Conservation (phyloP, 2,329 filamentous ascomycete genomes). For the Diplodia corticola region DNA sequence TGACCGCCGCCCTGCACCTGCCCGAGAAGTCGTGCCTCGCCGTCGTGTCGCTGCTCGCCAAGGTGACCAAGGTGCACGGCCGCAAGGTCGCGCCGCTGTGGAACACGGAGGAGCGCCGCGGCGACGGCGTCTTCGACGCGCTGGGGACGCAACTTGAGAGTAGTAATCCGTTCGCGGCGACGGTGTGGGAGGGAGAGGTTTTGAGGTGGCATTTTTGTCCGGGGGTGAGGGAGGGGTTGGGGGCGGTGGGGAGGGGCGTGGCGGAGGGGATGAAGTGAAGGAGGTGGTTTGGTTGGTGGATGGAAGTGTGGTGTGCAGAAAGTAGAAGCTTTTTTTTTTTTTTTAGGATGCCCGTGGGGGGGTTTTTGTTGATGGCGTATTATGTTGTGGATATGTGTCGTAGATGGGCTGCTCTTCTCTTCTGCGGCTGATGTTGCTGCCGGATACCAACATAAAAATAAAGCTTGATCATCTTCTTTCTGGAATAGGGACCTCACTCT, state of each 20-base stretch:
- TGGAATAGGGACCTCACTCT: no score
- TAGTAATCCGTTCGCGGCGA: slow-evolving; percentile 87
- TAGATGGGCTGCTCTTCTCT: no score
- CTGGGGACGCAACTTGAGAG: slow-evolving; percentile 66
- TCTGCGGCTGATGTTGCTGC: no score
- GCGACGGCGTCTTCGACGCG: slow-evolving; percentile 83
- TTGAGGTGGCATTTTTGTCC: slow-evolving; percentile 84
- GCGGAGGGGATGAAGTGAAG: slow-evolving; percentile 1
- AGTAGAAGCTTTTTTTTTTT: no score
- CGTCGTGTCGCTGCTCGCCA: slow-evolving; percentile 72
- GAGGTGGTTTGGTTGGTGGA: background rate
- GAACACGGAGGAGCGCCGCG: slow-evolving; percentile 91
- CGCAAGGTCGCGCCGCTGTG: slow-evolving; percentile 83
- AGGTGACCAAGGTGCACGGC: slow-evolving; percentile 78
- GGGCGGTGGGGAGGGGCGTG: slow-evolving; percentile 32
- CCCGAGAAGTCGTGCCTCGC: slow-evolving; percentile 88
- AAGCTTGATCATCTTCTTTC: no score
- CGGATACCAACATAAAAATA: no score
- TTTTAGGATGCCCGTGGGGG: no score
- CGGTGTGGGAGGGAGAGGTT: slow-evolving; percentile 91
- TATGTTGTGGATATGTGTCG: no score
- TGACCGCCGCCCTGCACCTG: slow-evolving; percentile 77
- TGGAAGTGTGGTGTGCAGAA: background rate
- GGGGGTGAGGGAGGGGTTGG: slow-evolving; percentile 72
- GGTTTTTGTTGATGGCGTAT: no score